Evolutionary conservation across 257 asterid genomes (phyloP).

Genomic region (Penstemon eatonii): DNA sequence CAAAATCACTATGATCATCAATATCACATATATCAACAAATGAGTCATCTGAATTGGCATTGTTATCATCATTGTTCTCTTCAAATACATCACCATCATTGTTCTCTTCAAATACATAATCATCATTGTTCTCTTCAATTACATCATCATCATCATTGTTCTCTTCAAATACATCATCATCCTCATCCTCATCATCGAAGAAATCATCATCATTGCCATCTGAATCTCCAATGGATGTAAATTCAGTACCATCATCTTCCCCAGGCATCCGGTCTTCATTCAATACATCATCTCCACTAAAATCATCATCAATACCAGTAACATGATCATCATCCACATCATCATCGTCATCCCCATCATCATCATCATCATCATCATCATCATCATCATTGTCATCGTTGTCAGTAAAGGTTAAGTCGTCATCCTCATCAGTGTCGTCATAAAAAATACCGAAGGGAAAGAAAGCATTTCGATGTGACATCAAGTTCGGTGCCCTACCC

Average conservation of each 20-base stretch:
- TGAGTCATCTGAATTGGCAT: slow-evolving; percentile 23
- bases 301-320: slow-evolving; percentile 25
- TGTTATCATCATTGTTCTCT: slow-evolving; percentile 25
- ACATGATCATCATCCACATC: slow-evolving; percentile 22
- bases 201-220: slow-evolving; percentile 27
- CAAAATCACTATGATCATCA: slow-evolving; percentile 28
- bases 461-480: slow-evolving; percentile 41
- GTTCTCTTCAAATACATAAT: slow-evolving; percentile 19
- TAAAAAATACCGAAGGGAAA: slow-evolving; percentile 42
- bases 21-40: slow-evolving; percentile 29
- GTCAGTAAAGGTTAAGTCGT: slow-evolving; percentile 22
- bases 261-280: slow-evolving; percentile 23
- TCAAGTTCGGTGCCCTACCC: slow-evolving; percentile 40
- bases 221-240: slow-evolving; percentile 19
- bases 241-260: slow-evolving; percentile 23
- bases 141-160: background rate
- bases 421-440: slow-evolving; percentile 36
- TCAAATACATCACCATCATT: slow-evolving; percentile 22
- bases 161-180: slow-evolving; percentile 18
- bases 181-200: background rate
- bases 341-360: slow-evolving; percentile 19
- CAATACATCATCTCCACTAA: slow-evolving; percentile 28
- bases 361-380: slow-evolving; percentile 11
- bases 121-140: background rate
- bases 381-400: slow-evolving; percentile 21